Evolutionary conservation across 1,139 yeast genomes (phyloP).

Genomic region (Kodamaea plutei): DNA sequence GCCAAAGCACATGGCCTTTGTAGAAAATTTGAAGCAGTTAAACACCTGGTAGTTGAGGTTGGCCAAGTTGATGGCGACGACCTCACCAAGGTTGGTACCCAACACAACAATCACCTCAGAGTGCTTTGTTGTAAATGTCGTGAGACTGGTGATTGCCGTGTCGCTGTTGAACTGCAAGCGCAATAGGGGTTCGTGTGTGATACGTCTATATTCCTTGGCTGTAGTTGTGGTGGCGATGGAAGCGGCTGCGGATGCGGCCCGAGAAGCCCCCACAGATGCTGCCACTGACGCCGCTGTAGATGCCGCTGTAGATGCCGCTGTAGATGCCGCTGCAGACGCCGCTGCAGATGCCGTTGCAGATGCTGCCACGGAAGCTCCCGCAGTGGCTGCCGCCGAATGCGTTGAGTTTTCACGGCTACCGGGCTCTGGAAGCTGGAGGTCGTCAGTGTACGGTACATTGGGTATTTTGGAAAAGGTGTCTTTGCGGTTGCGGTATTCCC

Average conservation of each 20-base stretch:
- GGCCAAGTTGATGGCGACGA: constrained; percentile 27
- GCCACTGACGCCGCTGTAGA: no score
- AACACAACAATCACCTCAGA: constrained; percentile 28
- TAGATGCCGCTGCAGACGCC: no score
- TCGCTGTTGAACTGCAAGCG: constrained; percentile 27
- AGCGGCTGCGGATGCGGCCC: no score
- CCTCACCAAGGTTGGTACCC: constrained; percentile 38
- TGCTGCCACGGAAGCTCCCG: constrained; percentile 2
- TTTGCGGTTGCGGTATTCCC: constrained; percentile 21
- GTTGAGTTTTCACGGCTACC: constrained; percentile 2
- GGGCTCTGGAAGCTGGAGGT: constrained; percentile 3
- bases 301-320: no score
- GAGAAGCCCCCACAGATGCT: no score
- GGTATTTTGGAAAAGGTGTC: constrained; percentile 22
- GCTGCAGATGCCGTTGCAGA: no score
- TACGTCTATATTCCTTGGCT: constrained; percentile 16
- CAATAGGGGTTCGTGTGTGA: constrained; percentile 32
- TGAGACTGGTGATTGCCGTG: constrained; percentile 29
- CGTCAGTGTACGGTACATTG: constrained; percentile 17
- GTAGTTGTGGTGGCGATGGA: constrained; percentile 2
- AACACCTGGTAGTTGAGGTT: constrained; percentile 27
- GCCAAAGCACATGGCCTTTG: constrained; percentile 13
- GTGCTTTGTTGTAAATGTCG: constrained; percentile 20
- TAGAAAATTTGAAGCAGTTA: constrained; percentile 23
- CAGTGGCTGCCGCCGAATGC: no score